Evolutionary conservation across 345 rosid genomes (phyloP).

Genomic region (Garcia nutans): DNA sequence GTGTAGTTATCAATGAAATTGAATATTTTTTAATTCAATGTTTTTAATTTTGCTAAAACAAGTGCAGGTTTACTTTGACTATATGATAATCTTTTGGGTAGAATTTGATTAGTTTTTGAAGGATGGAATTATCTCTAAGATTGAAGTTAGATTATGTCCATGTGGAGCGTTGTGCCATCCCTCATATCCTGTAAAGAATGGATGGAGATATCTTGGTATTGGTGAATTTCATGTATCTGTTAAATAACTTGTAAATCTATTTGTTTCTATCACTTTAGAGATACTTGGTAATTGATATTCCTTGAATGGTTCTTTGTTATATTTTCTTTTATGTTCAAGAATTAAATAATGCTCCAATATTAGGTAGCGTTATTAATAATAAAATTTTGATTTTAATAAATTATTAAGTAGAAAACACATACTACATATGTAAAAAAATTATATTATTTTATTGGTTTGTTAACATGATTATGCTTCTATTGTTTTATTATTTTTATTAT

Average conservation of each 20-base stretch:
- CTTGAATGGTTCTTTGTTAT: neutral
- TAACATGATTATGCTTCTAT: too few relatives aligned
- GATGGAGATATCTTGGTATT: slow-evolving; percentile 96
- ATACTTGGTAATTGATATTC: neutral
- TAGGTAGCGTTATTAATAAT: too few relatives aligned
- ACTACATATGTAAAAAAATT: too few relatives aligned
- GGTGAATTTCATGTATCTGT: slow-evolving; percentile 91
- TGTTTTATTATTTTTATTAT: too few relatives aligned
- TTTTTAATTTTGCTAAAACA: neutral
- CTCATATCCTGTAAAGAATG: slow-evolving; percentile 90
- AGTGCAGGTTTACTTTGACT: slow-evolving; percentile 89
- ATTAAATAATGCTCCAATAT: too few relatives aligned
- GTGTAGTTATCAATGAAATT: neutral
- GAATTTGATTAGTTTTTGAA: slow-evolving; percentile 74
- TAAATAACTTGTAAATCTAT: slow-evolving; percentile 1
- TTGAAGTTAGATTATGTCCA: slow-evolving; percentile 92
- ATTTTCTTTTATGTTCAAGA: too few relatives aligned
- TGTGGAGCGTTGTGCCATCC: slow-evolving; percentile 95
- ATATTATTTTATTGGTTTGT: too few relatives aligned
- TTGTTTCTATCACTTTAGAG: neutral
- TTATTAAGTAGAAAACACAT: too few relatives aligned
- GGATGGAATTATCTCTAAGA: slow-evolving; percentile 67
- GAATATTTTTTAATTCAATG: neutral
- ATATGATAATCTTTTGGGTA: slow-evolving; percentile 90
- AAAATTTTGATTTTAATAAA: too few relatives aligned